Evolutionary conservation across 2,329 filamentous ascomycete genomes (phyloP).

Genomic region (Nothophaeocryptopus gaeumannii): DNA sequence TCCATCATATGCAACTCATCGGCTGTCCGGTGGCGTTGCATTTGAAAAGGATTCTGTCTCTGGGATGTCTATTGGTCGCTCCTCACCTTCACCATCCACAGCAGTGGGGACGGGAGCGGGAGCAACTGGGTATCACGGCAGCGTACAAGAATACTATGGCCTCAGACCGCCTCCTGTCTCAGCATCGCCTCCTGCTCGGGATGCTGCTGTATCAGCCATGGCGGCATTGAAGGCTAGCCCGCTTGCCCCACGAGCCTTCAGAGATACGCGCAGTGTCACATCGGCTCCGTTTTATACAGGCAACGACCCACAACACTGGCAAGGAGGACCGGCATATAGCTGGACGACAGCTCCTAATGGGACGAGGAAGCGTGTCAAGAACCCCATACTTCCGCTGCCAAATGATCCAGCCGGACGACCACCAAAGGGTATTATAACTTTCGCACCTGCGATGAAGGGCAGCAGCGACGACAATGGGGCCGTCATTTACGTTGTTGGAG

Average conservation of each 20-base stretch:
- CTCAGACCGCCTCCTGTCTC: constrained; percentile 31
- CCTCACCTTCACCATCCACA: constrained; percentile 25
- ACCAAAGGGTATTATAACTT: constrained; percentile 80
- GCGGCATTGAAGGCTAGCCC: constrained; percentile 33
- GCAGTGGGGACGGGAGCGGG: constrained; percentile 15
- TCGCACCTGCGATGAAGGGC: constrained; percentile 45
- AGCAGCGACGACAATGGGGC: constrained; percentile 27
- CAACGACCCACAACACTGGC: constrained; percentile 59
- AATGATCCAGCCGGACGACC: constrained; percentile 58
- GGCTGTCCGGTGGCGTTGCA: constrained; percentile 21
- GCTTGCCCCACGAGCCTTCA: constrained; percentile 74
- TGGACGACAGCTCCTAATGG: constrained; percentile 39
- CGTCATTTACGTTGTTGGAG: constrained; percentile 33
- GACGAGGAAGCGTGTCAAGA: constrained; percentile 29
- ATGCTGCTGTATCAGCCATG: constrained; percentile 23
- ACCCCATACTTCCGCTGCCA: constrained; percentile 46
- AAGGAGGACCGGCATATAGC: constrained; percentile 29
- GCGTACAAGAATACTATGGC: constrained; percentile 36
- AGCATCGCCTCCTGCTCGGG: constrained; percentile 24
- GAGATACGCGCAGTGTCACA: constrained; percentile 82
- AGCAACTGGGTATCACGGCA: constrained; percentile 27
- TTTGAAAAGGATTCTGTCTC: constrained; percentile 26
- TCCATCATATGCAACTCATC: constrained; percentile 20
- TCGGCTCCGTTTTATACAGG: constrained; percentile 79
- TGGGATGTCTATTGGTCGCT: constrained; percentile 24